Conservation (phyloP, 148 eudicot genomes). For the Drosera capensis region DNA sequence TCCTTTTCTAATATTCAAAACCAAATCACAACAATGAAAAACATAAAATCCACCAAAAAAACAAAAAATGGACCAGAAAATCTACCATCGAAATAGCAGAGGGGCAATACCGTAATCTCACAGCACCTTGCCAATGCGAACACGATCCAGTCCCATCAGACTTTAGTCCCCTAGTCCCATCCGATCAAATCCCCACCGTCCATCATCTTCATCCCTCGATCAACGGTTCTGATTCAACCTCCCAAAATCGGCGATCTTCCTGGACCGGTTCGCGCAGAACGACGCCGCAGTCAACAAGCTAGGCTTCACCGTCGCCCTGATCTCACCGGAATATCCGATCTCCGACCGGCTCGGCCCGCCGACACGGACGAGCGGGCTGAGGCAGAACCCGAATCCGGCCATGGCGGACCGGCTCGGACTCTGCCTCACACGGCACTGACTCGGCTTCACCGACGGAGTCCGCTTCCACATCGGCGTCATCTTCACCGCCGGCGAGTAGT, state of each 20-base stretch:
- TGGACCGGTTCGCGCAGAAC: slow-evolving; percentile 55
- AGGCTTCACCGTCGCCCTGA: slow-evolving; percentile 32
- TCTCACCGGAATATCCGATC: slow-evolving; percentile 29
- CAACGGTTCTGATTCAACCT: slow-evolving; percentile 36
- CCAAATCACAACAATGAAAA: too few species aligned
- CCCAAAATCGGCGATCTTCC: slow-evolving; percentile 92
- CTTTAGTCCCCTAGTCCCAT: too few species aligned
- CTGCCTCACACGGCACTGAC: slow-evolving; percentile 33
- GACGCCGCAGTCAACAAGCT: slow-evolving; percentile 40
- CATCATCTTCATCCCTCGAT: too few species aligned
- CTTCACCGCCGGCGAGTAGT: slow-evolving; percentile 18
- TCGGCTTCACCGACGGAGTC: slow-evolving; percentile 7
- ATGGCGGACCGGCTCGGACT: slow-evolving; percentile 33
- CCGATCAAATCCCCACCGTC: too few species aligned
- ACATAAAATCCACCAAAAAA: too few species aligned
- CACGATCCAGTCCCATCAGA: too few species aligned
- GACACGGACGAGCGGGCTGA: slow-evolving; percentile 27
- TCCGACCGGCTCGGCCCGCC: slow-evolving; percentile 30
- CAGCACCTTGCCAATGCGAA: too few species aligned
- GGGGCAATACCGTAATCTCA: too few species aligned
- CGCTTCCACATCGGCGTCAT: slow-evolving; percentile 30
- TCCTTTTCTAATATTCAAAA: too few species aligned
- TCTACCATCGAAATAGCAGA: too few species aligned
- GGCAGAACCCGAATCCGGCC: slow-evolving; percentile 19
- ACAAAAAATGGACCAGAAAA: too few species aligned